A percentile compares a stretch with the other conserved stretches of the same genome.
phyloP scores from a whole-genome alignment of 345 rosid species.

The Citrus sinensis region DVS_A1.0 CM039164.1:15717501-15718000 shows the following conservation, averaged over 20 bases:
- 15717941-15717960: slow-evolving; percentile 33
- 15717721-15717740: slow-evolving; percentile 25
- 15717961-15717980: neutral
- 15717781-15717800: slow-evolving; percentile 33
- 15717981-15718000: neutral
- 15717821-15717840: slow-evolving; percentile 37
- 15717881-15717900: slow-evolving; percentile 36
- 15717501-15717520: neutral
- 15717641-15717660: no score
- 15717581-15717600: no score
- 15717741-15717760: slow-evolving; percentile 17
- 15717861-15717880: slow-evolving; percentile 48
- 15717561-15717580: no score
- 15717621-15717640: no score
- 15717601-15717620: no score
- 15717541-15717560: no score
- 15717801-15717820: slow-evolving; percentile 47
- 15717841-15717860: slow-evolving; percentile 24
- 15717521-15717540: no score
- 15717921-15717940: slow-evolving; percentile 31
- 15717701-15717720: no score
- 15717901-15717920: slow-evolving; percentile 48
- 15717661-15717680: no score
- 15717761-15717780: slow-evolving; percentile 21
- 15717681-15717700: no score